A percentile compares a stretch with the other conserved stretches of the same genome.
These are phyloP conservation scores for Luffa aegyptiaca DNA, from an alignment of 306 rosid genomes.

Conservation along the genomic window DNA sequence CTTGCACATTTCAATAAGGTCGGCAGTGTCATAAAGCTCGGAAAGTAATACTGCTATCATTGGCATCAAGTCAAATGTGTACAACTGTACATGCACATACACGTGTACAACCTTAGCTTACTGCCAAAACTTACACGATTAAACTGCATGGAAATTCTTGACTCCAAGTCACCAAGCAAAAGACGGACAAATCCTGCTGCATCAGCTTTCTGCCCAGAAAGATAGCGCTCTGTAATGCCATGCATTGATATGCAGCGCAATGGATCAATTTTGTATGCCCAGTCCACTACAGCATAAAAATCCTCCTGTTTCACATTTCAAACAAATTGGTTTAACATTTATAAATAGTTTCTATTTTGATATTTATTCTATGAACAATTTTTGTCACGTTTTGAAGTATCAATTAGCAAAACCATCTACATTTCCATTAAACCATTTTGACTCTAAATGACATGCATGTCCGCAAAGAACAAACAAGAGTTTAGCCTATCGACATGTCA, in stretches of 20 bases:
- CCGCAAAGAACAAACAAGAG: neutral
- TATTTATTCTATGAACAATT: neutral
- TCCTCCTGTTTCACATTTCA: constrained; percentile 63
- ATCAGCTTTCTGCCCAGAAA: constrained; percentile 83
- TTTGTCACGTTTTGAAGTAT: neutral
- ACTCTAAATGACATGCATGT: neutral
- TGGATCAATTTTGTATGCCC: constrained; percentile 97
- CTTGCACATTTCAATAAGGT: constrained; percentile 5
- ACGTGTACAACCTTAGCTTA: neutral
- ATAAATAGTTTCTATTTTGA: neutral
- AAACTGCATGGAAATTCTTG: constrained; percentile 69
- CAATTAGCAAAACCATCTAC: neutral
- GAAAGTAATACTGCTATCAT: neutral
- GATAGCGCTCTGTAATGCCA: constrained; percentile 91
- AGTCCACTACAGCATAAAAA: constrained; percentile 77
- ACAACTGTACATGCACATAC: neutral
- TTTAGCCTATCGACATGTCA: neutral
- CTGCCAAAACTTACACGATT: constrained; percentile 52
- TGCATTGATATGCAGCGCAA: constrained; percentile 96
- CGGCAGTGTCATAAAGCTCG: neutral
- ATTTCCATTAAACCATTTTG: neutral
- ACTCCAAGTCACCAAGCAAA: constrained; percentile 81
- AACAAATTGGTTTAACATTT: neutral
- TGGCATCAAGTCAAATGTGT: neutral
- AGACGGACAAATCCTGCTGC: constrained; percentile 91